Evolutionary conservation across 2,329 filamentous ascomycete genomes (phyloP).

Genomic region (Xylogone sp.): DNA sequence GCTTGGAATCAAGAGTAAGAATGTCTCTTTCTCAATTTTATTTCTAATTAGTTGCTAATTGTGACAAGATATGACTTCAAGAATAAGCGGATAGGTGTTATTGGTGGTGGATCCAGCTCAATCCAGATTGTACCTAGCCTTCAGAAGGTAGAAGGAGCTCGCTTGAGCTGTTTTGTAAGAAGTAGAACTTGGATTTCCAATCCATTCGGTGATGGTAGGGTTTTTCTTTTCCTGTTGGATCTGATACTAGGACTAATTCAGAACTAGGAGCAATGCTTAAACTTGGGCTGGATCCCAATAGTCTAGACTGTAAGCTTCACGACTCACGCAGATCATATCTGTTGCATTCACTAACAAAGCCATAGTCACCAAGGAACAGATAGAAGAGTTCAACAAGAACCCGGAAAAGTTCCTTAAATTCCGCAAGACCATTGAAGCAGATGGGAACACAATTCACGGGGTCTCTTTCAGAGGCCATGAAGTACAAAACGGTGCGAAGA

Average conservation of each 20-base stretch:
- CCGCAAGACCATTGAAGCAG: slow-evolving; percentile 40
- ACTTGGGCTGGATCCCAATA: slow-evolving; percentile 37
- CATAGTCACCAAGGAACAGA: slow-evolving; percentile 36
- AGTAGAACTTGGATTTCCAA: slow-evolving; percentile 48
- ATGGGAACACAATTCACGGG: slow-evolving; percentile 39
- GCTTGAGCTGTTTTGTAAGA: slow-evolving; percentile 43
- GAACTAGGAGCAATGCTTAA: slow-evolving; percentile 32
- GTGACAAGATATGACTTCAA: slow-evolving; percentile 39
- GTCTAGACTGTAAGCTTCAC: slow-evolving; percentile 33
- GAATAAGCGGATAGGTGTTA: slow-evolving; percentile 44
- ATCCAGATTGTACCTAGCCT: slow-evolving; percentile 50
- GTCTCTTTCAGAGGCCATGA: slow-evolving; percentile 33
- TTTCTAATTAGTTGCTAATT: no score
- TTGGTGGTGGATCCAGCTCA: slow-evolving; percentile 49
- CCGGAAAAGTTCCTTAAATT: slow-evolving; percentile 35
- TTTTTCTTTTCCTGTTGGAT: background rate
- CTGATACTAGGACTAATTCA: background rate
- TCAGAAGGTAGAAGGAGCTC: slow-evolving; percentile 39
- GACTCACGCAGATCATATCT: background rate
- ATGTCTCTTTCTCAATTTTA: background rate
- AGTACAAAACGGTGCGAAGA: slow-evolving; percentile 31
- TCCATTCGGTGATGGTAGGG: slow-evolving; percentile 38
- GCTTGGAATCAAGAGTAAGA: slow-evolving; percentile 27
- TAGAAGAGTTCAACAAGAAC: slow-evolving; percentile 32
- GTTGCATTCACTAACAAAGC: background rate